Conservation (phyloP, 2,329 filamentous ascomycete genomes). For the Orbilia oligospora region DNA sequence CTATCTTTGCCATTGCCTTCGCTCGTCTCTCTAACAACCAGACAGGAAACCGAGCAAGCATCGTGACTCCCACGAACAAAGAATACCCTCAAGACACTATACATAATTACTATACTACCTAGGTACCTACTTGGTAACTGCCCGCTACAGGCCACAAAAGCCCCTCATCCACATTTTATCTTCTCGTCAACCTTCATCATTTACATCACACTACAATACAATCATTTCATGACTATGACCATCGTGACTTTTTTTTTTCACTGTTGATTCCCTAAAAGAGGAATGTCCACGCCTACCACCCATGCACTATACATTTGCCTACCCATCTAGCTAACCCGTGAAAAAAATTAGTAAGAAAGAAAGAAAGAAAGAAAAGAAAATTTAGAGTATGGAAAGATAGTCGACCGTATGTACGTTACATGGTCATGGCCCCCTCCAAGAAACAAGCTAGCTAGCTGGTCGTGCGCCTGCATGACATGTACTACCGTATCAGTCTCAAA, state of each 20-base stretch:
- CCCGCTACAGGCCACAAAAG: conserved; percentile 2
- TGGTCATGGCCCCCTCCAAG: neutral
- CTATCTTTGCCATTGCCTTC: neutral
- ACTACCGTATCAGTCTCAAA: conserved; percentile 12
- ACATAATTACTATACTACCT: too few species aligned
- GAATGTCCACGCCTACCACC: conserved; percentile 44
- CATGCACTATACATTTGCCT: conserved; percentile 1
- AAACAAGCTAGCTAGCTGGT: conserved; percentile 46
- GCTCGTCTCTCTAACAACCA: too few species aligned
- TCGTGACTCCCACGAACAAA: neutral
- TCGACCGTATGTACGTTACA: neutral
- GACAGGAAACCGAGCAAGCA: too few species aligned
- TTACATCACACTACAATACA: neutral
- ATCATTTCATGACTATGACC: neutral
- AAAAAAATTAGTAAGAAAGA: neutral
- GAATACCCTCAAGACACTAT: conserved; percentile 1
- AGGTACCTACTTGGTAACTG: too few species aligned
- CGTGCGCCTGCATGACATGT: conserved; percentile 55
- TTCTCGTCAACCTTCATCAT: neutral
- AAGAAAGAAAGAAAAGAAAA: neutral
- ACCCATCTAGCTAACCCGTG: neutral
- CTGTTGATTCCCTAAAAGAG: conserved; percentile 32
- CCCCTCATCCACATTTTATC: conserved; percentile 19
- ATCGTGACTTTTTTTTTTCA: neutral
- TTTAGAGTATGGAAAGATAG: conserved; percentile 8